These are phyloP conservation scores for Zygotorulaspora mrakii DNA, from an alignment of 1,139 yeast species.

Conservation along the genomic window DNA sequence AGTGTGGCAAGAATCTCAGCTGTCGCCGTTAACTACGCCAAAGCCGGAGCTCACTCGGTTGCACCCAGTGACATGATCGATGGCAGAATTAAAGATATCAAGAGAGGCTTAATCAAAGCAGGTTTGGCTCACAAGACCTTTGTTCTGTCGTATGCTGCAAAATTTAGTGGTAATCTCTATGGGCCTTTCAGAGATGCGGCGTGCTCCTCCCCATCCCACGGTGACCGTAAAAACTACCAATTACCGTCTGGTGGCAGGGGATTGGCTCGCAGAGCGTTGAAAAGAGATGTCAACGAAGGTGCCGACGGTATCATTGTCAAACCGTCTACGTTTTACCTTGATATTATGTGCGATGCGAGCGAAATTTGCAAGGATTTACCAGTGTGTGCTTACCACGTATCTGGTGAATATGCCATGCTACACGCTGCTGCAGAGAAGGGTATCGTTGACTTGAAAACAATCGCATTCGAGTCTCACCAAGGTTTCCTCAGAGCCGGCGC, in stretches of 20 bases:
- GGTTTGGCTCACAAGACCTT: constrained; percentile 82
- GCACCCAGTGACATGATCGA: constrained; percentile 99
- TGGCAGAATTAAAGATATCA: constrained; percentile 87
- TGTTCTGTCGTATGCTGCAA: constrained; percentile 92
- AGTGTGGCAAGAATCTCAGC: constrained; percentile 85
- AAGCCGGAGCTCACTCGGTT: constrained; percentile 91
- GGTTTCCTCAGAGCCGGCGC: constrained; percentile 98
- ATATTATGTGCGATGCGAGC: constrained; percentile 83
- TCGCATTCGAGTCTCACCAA: constrained; percentile 88
- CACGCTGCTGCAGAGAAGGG: constrained; percentile 99
- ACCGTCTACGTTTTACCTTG: constrained; percentile 96
- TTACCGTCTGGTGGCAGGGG: constrained; percentile 93
- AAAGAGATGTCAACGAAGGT: constrained; percentile 86
- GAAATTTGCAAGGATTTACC: constrained; percentile 81
- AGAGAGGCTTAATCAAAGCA: constrained; percentile 77
- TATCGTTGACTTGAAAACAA: constrained; percentile 76
- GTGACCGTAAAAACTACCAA: constrained; percentile 91
- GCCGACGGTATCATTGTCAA: constrained; percentile 93
- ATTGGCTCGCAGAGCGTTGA: constrained; percentile 84
- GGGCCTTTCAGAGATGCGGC: constrained; percentile 99
- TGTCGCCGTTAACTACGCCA: constrained; percentile 92
- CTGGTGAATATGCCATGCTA: constrained; percentile 97
- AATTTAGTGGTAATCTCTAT: constrained; percentile 83
- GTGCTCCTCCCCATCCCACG: constrained; percentile 81
- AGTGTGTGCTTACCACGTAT: constrained; percentile 90